phyloP scores from a whole-genome alignment of 345 rosid genomes.

The Eucalyptus erythrocorys region DNA sequence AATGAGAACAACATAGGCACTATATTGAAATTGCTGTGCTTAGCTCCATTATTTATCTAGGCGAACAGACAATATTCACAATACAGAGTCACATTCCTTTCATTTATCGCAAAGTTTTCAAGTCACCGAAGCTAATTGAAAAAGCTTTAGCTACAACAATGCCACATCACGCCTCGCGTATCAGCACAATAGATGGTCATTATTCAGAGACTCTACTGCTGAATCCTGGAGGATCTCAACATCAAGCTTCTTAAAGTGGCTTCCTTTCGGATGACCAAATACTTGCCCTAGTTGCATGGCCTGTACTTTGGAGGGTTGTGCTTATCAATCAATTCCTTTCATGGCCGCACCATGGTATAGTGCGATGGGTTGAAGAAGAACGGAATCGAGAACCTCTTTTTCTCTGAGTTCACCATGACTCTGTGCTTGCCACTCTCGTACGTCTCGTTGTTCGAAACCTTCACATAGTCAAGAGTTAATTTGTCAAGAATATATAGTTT shows the following conservation, averaged over 20 bases:
- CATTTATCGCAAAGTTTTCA: not conserved
- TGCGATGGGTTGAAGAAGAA: conserved; percentile 51
- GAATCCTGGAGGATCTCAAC: conserved; percentile 35
- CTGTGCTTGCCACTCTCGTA: conserved; percentile 73
- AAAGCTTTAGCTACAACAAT: not conserved
- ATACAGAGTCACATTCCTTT: not conserved
- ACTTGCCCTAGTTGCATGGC: conserved; percentile 60
- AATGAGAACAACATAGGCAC: too few relatives aligned
- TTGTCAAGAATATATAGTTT: not conserved
- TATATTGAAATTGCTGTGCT: not conserved
- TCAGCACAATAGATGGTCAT: not conserved
- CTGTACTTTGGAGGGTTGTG: conserved; percentile 18
- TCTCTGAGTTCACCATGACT: conserved; percentile 45
- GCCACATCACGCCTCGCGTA: not conserved
- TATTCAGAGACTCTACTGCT: not conserved
- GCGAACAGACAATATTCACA: not conserved
- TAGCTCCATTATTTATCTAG: not conserved
- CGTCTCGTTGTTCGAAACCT: conserved; percentile 70
- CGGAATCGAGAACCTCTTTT: conserved; percentile 53
- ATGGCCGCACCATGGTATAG: conserved; percentile 33
- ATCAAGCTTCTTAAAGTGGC: conserved; percentile 50
- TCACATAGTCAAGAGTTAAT: not conserved
- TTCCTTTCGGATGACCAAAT: conserved; percentile 30
- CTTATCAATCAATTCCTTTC: conserved; percentile 34
- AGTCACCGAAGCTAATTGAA: not conserved